Base-by-base conservation (phyloP, 768 basidiomycete species). In the Serendipita sp. region DNA sequence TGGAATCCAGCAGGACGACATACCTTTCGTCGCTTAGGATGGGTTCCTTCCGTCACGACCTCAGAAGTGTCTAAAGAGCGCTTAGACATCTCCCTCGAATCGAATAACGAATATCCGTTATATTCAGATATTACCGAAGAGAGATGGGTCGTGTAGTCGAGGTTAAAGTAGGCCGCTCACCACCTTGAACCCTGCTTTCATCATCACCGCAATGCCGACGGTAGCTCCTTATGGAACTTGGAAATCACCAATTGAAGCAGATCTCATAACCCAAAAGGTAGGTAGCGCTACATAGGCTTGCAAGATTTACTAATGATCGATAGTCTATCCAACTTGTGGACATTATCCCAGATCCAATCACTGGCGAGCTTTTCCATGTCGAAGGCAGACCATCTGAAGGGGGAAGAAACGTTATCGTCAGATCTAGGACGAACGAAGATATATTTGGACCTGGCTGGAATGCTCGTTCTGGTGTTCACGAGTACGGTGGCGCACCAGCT, bases 401-500 rank as follows among this genome's bases (percentile, higher is more conserved):
- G 1, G 83, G 80, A 2, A 77, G 88, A 2, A 76, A 70, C 62
- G 83, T 84, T 0, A 73, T 89, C 28, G 79, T 90, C 15, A 74
- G 82, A 32, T 82, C 82, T 0, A 63, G 72, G 30, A 73, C 74
- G 3, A 74, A 76, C 65, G 71, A 72, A 46, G 88, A 89, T 54
- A 70, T 86, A 28, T 76, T 84, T 11, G 79, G 78, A 1, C 69
- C 74, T 36, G 77, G 76, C 0, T 87, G 80, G 78, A 85, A 80
- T 70, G 82, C 76, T 3, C 76, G 81, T 38, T 79, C 81, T 0
- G 71, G 77, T 15, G 85, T 88, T 2, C 81, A 87, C 30, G 87
- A 88, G 71, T 88, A 88, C 63, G 87, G 88, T 0, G 88, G 88
- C 11, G 81, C 78, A 1, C 74, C 83, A 1, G 83, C 82, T 1